Evolutionary conservation across 345 rosid species (phyloP), one percentile per base, ranked within the genome.

Genomic region (Gossypium ekmanianum): DNA sequence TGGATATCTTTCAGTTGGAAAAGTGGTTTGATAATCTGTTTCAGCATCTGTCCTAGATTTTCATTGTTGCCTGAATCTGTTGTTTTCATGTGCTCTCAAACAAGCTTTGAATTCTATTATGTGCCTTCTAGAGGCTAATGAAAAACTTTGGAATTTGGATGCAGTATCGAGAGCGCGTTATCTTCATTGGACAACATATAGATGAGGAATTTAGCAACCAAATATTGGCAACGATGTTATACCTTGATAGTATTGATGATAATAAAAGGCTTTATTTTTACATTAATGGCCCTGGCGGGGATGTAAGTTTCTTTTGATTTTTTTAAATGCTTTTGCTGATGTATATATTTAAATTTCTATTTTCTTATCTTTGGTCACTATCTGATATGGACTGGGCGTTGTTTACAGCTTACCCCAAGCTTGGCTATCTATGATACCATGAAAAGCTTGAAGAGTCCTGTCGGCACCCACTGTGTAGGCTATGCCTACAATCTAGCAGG

Each of bases 131-230:
- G 79, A 59, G 77, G 77, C 69, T 71, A 51, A 80, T 62, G 50
- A 64, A 58, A 64, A 74, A 50, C 20, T 63, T 79, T 76, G 71
- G 72, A 10, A 91, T 63, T 80, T 76, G 71, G 71, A 12, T 92
- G 88, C 92, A 92, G 99, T 92, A 92, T 72, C 89, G 96, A 78
- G 95, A 92, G 83, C 91, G 98, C 4, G 81, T 90, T 50, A 87
- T 95, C 75, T 91, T 91, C 85, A 86, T 95, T 74, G 97, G 93
- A 75, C 91, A 89, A 81, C 73, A 80, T 72, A 86, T 92, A 9
- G 94, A 90, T 77, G 95, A 91, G 82, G 92, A 92, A 73, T 91
- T 87, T 75, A 89, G 99, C 86, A 92, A 94, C 85, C 90, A 91
- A 81, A 83, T 92, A 77, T 83, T 94, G 88, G 98, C 92, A 27